phyloP scores from a whole-genome alignment of 164 flowering plant genomes.

The Magnolia kwangsiensis region DNA sequence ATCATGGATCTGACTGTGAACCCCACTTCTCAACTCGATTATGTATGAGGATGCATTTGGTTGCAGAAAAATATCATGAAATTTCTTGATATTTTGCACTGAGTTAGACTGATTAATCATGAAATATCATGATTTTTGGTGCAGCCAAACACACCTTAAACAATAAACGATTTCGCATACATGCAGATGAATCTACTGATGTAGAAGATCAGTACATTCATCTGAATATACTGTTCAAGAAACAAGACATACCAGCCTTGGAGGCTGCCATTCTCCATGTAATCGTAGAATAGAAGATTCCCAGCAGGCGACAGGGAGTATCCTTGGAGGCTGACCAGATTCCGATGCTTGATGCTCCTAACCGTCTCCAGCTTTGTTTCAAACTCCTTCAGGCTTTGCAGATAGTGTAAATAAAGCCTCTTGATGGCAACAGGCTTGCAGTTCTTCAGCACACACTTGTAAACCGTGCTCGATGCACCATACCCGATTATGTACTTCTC shows the following conservation, averaged over 20 bases:
- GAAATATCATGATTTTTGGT: too few relatives aligned
- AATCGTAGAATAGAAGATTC: constrained; percentile 90
- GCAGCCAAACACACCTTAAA: too few relatives aligned
- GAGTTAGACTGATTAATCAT: too few relatives aligned
- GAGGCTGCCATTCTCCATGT: constrained; percentile 99
- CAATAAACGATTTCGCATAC: too few relatives aligned
- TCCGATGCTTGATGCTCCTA: constrained; percentile 95
- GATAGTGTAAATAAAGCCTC: too few relatives aligned
- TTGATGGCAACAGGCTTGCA: constrained; percentile 95
- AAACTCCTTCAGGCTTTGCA: constrained; percentile 76
- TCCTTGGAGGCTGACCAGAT: constrained; percentile 93
- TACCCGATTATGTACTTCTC: constrained; percentile 92
- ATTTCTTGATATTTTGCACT: too few relatives aligned
- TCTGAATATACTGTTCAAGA: background rate
- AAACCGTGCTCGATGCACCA: constrained; percentile 98
- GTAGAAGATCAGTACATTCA: too few relatives aligned
- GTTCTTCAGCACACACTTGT: constrained; percentile 90
- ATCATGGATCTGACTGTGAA: too few relatives aligned
- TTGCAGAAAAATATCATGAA: too few relatives aligned
- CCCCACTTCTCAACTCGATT: too few relatives aligned
- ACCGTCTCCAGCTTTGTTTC: constrained; percentile 92
- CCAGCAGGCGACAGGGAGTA: constrained; percentile 84
- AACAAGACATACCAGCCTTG: constrained; percentile 65
- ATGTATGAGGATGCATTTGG: too few relatives aligned
- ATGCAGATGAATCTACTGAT: constrained; percentile 17